Evolutionary conservation across 1,284 basidiomycete genomes (phyloP), one percentile per base, ranked within the genome.

Genomic region (Apiotrichum domesticum): DNA sequence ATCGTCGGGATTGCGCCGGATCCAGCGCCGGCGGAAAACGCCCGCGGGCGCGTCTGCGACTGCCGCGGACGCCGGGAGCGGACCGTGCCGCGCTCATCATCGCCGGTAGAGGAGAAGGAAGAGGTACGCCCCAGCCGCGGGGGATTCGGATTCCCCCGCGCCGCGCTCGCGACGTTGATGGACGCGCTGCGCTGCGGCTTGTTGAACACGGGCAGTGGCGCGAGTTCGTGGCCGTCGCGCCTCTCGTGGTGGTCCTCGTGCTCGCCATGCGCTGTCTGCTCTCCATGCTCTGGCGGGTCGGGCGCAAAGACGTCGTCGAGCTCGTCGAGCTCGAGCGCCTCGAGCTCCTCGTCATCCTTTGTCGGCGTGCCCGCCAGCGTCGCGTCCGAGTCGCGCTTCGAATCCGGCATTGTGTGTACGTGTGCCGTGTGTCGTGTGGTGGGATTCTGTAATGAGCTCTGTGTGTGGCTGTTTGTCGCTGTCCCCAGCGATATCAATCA

Each of bases 1-100:
- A 15, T 15, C 8, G 57, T 58, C 5, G 34, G 11, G 21, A 55
- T 54, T 10, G 14, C 46, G 50, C 57, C 57, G 3, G 40, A 33
- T 9, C 54, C 58, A 1, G 58, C 58, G 9, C 58, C 58, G 1
- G 58, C 52, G 0, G 52, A 56, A 44, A 56, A 56, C 2, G 58
- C 55, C 15, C 58, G 54, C n/a, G 52, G 54, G 7, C 58, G 54
- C 40, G 13, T 11, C 6, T 33, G 33, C 21, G 37, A 4, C 7
- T 32, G 13, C 35, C 37, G 5, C n/a, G 42, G 29, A 21, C 21
- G 21, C 21, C 21, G 21, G 21, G 21, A 21, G 21, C 21, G 21
- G 21, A 21, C 21, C 21, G 21, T 21, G 21, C 21, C 21, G 21
- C 21, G 21, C 21, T 21, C 21, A 21, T 21, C 21, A 13, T 15